These are phyloP conservation scores for Cucurbita maxima DNA, from an alignment of 306 rosid species.

Conservation along the genomic window DNA sequence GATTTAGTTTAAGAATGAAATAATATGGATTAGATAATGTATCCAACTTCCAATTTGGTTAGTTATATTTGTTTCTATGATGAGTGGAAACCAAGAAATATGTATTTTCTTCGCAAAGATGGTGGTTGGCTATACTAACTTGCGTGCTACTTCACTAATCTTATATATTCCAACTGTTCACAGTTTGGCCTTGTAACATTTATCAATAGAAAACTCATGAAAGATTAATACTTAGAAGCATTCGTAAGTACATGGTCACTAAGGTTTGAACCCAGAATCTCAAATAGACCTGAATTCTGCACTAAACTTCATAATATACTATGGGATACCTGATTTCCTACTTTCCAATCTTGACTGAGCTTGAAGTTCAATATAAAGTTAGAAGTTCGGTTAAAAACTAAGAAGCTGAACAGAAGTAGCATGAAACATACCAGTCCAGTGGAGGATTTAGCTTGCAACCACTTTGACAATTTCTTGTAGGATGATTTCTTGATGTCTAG, in stretches of 20 bases:
- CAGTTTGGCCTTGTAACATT: background rate
- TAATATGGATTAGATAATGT: background rate
- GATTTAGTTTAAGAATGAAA: background rate
- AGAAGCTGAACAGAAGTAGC: background rate
- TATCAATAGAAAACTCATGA: background rate
- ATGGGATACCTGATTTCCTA: too few species aligned
- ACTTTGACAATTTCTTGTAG: slow-evolving; percentile 76
- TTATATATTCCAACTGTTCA: background rate
- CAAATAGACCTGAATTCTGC: background rate
- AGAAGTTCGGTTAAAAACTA: background rate
- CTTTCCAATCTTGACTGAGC: too few species aligned
- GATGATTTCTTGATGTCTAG: slow-evolving; percentile 89
- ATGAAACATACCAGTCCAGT: slow-evolving; percentile 54
- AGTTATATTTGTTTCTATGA: background rate
- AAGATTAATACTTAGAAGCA: background rate
- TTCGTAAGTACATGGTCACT: background rate
- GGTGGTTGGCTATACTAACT: background rate
- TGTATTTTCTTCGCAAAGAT: background rate
- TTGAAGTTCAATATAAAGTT: background rate
- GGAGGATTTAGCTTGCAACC: slow-evolving; percentile 70
- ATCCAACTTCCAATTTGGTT: background rate
- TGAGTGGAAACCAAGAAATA: background rate
- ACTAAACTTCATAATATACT: background rate
- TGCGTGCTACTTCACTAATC: background rate
- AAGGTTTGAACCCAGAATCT: background rate